A percentile compares a stretch with the other conserved stretches of the same genome.
Evolutionary conservation across 2,329 filamentous ascomycete genomes (phyloP).

Genomic region (Cryphonectria carpinicola): DNA sequence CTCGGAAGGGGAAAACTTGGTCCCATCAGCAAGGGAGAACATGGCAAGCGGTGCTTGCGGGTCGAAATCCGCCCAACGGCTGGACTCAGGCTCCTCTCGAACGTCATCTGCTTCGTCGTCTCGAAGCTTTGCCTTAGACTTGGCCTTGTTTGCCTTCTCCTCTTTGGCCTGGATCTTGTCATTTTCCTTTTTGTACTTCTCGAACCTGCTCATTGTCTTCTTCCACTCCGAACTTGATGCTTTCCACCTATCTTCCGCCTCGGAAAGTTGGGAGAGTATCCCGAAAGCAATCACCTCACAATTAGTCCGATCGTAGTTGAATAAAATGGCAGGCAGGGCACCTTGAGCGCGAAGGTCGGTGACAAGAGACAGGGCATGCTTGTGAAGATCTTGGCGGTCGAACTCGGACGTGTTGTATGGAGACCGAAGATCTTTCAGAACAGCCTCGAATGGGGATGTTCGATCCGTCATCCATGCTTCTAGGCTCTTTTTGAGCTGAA

Average conservation of each 20-base stretch:
- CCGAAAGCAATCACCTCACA: constrained; percentile 64
- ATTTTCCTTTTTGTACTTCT: constrained; percentile 48
- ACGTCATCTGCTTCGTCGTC: constrained; percentile 48
- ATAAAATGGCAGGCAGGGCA: constrained; percentile 74
- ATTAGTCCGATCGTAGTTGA: constrained; percentile 71
- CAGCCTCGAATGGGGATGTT: constrained; percentile 45
- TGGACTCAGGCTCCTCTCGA: constrained; percentile 58
- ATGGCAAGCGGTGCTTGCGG: constrained; percentile 64
- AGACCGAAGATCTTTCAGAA: constrained; percentile 50
- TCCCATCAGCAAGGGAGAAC: constrained; percentile 69
- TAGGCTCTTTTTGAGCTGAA: constrained; percentile 61
- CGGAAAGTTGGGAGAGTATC: constrained; percentile 56
- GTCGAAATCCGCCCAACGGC: constrained; percentile 67
- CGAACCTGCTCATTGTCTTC: constrained; percentile 51
- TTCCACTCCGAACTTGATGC: constrained; percentile 63
- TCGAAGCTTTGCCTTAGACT: constrained; percentile 40
- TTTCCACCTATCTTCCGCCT: constrained; percentile 61
- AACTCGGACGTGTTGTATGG: constrained; percentile 15
- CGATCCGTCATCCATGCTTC: constrained; percentile 61
- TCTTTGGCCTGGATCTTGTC: constrained; percentile 31
- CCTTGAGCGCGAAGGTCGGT: constrained; percentile 47
- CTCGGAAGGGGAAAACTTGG: constrained; percentile 61
- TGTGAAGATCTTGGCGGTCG: constrained; percentile 14
- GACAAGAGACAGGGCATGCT: constrained; percentile 21
- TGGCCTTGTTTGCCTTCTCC: constrained; percentile 20